Evolutionary conservation across 805 yeast genomes (phyloP), one percentile per base, ranked within the genome.

Genomic region (Candida maris): DNA sequence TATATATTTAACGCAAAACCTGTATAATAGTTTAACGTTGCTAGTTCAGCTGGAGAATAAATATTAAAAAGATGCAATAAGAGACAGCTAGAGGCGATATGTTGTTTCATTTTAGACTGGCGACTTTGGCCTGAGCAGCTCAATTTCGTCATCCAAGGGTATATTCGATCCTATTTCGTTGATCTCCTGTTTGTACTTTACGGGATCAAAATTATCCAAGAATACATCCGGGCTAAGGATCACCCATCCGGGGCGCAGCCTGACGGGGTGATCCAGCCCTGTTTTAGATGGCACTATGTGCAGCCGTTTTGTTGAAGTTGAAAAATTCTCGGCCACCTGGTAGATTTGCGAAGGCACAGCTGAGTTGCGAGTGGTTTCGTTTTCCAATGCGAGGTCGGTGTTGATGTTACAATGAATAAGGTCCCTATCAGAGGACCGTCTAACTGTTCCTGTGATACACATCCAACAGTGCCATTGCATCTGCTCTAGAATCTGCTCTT

Each of bases 391-490:
- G 34, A 89, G 68, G 60, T 89, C 97, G 0, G 96, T 88, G 52
- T 89, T 95, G 26, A 89, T 77, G 54, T 89, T 89, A 63, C 97
- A 91, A 57, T 89, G 94, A 42, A 89, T 88, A 41, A 89, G 67
- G 57, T 85, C 88, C 10, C 75, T 74, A 61, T 89, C 97, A 0
- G 80, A 77, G 2, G 94, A 77, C 51, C 97, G 72, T 53, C 96
- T 70, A 6, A 89, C 91, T 0, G 97, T 89, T 3, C 97, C 97
- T 3, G 95, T 89, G 35, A 89, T 84, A 49, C 96, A 91, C 96
- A 89, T 88, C 85, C 96, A 84, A 52, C 97, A 89, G 62, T 91
- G 97, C 96, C 96, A 89, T 61, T 84, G 93, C 59, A 84, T 79
- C 40, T 80, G 77, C 41, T 77, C 79, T 37, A 85, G 69, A 18